A percentile compares a stretch with the other conserved stretches of the same genome.
These are phyloP conservation scores for Friedmanniomyces endolithicus DNA, from an alignment of 495 filamentous ascomycete genomes.

Conservation along the genomic window DNA sequence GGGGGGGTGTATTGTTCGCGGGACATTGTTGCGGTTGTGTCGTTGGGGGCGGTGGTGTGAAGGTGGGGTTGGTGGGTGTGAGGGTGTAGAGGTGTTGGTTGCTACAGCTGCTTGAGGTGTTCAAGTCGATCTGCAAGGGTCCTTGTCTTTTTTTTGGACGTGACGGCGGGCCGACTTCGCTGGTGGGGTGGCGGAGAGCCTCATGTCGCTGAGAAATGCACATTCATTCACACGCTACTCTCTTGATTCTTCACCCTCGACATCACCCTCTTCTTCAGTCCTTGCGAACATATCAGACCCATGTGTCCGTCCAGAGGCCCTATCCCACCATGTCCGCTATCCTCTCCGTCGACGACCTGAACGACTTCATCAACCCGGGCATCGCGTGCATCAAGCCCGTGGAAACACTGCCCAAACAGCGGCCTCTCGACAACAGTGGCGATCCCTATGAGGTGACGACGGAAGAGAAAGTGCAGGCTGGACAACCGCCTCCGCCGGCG, in stretches of 20 bases:
- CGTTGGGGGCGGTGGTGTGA: background rate
- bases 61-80: too few species aligned
- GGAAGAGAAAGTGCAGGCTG: conserved; percentile 60
- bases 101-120: background rate
- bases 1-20: background rate
- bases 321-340: conserved; percentile 71
- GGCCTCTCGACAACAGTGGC: conserved; percentile 34
- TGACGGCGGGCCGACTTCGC: too few species aligned
- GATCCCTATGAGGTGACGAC: conserved; percentile 78
- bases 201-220: background rate
- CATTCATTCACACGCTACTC: background rate
- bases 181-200: background rate
- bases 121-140: too few species aligned
- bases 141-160: too few species aligned
- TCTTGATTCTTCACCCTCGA: background rate
- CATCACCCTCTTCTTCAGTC: background rate
- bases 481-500: conserved; percentile 45
- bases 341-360: conserved; percentile 87
- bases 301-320: conserved; percentile 21
- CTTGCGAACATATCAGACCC: background rate
- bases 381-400: conserved; percentile 97
- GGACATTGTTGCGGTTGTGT: background rate
- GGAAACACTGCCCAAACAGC: conserved; percentile 62
- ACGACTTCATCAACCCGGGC: conserved; percentile 96
- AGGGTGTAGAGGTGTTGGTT: too few species aligned